Evolutionary conservation across 2,329 filamentous ascomycete genomes (phyloP), one percentile per base, ranked within the genome.

Genomic region (Phaeoacremonium minimum): DNA sequence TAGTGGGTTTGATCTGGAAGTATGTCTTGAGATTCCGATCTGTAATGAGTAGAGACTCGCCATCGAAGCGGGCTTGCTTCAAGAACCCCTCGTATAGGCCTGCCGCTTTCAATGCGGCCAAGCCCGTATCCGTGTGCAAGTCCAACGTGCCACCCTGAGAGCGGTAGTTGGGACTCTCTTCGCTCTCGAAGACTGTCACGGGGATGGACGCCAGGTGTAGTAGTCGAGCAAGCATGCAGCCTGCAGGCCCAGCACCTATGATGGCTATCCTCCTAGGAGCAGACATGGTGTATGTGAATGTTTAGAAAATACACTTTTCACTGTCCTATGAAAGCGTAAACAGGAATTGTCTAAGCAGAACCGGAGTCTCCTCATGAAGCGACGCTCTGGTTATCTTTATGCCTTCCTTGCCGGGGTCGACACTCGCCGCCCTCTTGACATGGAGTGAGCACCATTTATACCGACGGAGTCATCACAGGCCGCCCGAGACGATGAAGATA

Each of bases 121-220:
- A 64, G 1, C 75, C 75, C 2, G 67, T 69, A 4, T 56, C 44
- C 1, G 64, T 65, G 43, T 80, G 74, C 7, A 80, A 53, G 46
- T 79, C 75, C 3, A 80, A 63, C 4, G 59, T 69, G 7, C 75
- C 74, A 19, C 74, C 74, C 47, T 76, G 69, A 6, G 55, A 61
- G 29, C 69, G 61, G 36, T 64, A 64, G 41, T 66, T 46, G n/a
- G 63, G 60, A 4, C 61, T 59, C 7, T 54, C 36, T 18, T 74
- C 69, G 31, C 61, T 57, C 52, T 78, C 69, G 45, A 69, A 80
- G 17, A 80, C 54, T 6, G 62, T 69, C 41, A 66, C 64, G 4
- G 67, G 51, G 33, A 75, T 58, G 32, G 57, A 53, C 38, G 66
- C 57, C n/a, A 61, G 51, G 33, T 69, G 58, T 7, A 80, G 64